Percentiles rank a stretch among this genome's conserved stretches.
These are phyloP conservation scores for Phytomonas sp. DNA, from an alignment of 208 protist species.

Conservation along the genomic window DNA sequence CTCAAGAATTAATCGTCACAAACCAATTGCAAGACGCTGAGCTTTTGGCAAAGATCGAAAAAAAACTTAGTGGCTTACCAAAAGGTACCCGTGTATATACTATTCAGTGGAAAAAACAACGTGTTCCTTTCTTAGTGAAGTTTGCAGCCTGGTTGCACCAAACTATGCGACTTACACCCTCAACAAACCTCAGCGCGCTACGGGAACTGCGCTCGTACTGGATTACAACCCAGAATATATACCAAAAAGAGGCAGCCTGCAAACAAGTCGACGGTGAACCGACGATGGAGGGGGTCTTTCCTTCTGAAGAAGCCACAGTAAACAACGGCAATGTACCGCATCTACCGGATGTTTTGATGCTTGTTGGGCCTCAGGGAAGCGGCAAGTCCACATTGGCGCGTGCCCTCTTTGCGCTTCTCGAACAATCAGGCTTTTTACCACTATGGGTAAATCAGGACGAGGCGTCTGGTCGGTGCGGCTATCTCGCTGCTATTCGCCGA, in stretches of 20 bases:
- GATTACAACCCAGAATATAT: constrained; percentile 50
- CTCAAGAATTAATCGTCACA: constrained; percentile 68
- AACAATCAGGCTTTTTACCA: constrained; percentile 38
- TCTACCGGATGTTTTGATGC: constrained; percentile 37
- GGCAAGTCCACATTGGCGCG: constrained; percentile 79
- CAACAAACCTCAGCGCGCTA: constrained; percentile 25
- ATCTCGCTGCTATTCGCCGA: constrained; percentile 39
- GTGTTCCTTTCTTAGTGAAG: constrained; percentile 36
- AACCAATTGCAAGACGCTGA: constrained; percentile 37
- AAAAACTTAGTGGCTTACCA: constrained; percentile 45
- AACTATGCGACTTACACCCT: constrained; percentile 45
- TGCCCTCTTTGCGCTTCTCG: constrained; percentile 39
- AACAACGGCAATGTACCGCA: constrained; percentile 7
- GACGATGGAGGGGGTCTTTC: constrained; percentile 2
- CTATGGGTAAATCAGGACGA: constrained; percentile 86
- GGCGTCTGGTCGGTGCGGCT: constrained; percentile 32
- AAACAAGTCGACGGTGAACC: not conserved
- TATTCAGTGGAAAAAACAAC: constrained; percentile 45
- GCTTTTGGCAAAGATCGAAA: constrained; percentile 36
- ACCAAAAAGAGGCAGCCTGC: constrained; percentile 13
- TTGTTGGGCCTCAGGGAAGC: constrained; percentile 73
- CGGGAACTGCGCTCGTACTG: constrained; percentile 47
- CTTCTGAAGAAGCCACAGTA: not conserved
- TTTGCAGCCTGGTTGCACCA: constrained; percentile 64
- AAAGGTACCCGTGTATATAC: constrained; percentile 30